Evolutionary conservation across 345 rosid genomes (phyloP), one percentile per base, ranked within the genome.

Genomic region (Dipteronia dyeriana): DNA sequence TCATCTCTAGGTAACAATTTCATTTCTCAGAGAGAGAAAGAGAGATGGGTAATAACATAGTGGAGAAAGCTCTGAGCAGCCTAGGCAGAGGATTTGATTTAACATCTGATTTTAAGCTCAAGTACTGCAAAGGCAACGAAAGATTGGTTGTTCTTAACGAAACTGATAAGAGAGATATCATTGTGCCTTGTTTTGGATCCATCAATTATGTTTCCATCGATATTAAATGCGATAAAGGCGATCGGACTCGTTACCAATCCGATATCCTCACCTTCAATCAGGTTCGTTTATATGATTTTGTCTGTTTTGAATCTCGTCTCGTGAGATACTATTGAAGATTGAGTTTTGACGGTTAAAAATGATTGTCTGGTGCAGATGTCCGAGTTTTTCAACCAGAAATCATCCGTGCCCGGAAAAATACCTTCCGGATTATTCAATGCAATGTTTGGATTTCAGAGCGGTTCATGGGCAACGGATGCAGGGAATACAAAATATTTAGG

Each of bases 141-240:
- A 87, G 97, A 62, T 65, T 96, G 4, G 88, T 96, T 75, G 31
- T 85, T 9, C 90, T 96, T 6, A 86, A 86, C 69, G 88, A 94
- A 70, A 62, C 85, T 0, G 85, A 86, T 54, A 87, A 75, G 75
- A 79, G 82, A 78, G 90, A 91, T 19, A 56, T 94, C 8, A 22
- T 73, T 10, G 47, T 94, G 29, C 99, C 97, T 11, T 89, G 97
- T 20, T 92, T 89, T 53, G 97, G 95, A 6, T 25, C 79, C 66
- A 10, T 88, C 25, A n/a, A 59, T 1, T 87, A 82, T 69, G 97
- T 94, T 39, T 86, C 99, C 39, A 23, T 75, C 45, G 97, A 92
- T 76, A 90, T 96, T 63, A 87, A 79, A 75, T 94, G 93, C 60
- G 98, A 94, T 72, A 94, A 96, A 82, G 99, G 99, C n/a, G 99